phyloP scores from a whole-genome alignment of 2,329 filamentous ascomycete species.

The Diaporthe sp. region DNA sequence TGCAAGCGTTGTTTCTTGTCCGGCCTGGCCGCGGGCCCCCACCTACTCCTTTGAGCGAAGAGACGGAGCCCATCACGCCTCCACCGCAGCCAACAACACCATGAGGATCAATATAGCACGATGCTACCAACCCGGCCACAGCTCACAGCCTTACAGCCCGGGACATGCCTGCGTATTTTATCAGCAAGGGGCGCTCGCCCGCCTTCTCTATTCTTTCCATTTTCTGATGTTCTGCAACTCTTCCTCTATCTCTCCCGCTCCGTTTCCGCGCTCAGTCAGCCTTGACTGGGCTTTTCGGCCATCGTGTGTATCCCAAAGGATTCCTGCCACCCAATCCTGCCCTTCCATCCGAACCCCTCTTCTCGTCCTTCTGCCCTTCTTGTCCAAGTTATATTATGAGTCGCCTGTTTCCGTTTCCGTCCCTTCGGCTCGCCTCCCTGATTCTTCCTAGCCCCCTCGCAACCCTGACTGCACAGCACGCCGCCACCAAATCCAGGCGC shows the following conservation, averaged over 20 bases:
- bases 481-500: background rate
- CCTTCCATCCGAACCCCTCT: slow-evolving; percentile 9
- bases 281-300: slow-evolving; percentile 1
- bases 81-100: slow-evolving; percentile 4
- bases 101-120: slow-evolving; percentile 24
- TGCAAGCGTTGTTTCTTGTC: slow-evolving; percentile 17
- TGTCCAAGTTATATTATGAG: slow-evolving; percentile 16
- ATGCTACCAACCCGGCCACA: slow-evolving; percentile 11
- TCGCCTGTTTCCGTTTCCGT: background rate
- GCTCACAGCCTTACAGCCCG: background rate
- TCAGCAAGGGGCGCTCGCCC: background rate
- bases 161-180: background rate
- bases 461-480: background rate
- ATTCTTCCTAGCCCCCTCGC: slow-evolving; percentile 14
- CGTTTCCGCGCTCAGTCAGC: background rate
- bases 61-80: slow-evolving; percentile 1
- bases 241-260: background rate
- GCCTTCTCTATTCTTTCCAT: background rate
- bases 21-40: slow-evolving; percentile 3
- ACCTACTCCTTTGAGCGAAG: slow-evolving; percentile 3
- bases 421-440: background rate
- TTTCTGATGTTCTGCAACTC: background rate
- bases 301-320: slow-evolving; percentile 27
- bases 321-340: slow-evolving; percentile 26
- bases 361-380: background rate